Evolutionary conservation across 345 rosid species (phyloP), one percentile per base, ranked within the genome.

Genomic region (Litchi chinensis): DNA sequence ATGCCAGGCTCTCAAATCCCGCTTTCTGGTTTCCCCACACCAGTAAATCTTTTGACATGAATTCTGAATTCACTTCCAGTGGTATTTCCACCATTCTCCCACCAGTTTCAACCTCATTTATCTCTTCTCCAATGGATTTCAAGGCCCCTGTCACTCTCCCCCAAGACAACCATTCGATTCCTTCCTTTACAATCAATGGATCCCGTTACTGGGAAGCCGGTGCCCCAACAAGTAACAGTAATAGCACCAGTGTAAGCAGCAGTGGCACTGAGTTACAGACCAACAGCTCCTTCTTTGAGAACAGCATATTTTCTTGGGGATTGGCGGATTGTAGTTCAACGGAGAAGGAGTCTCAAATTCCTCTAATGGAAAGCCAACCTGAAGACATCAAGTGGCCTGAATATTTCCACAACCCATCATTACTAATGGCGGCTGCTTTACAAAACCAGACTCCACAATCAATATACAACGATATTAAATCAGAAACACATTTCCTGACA

Each of bases 391-490:
- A 77, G 73, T 86, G 86, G 91, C 74, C 86, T 4, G 93, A 91
- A 21, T 86, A 79, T 73, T 81, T 89, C 50, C 88, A 85, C 1
- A 89, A 79, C 78, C 87, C 91, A 5, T 79, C 91, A 15, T 77
- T 86, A 54, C 6, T 86, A 80, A 79, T 91, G 88, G 82, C 89
- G 19, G 83, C 90, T 39, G 85, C 90, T 75, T 80, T 92, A 56
- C 93, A 87, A 68, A 89, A 87, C 74, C 96, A 88, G 76, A 85
- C 86, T 70, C 88, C 86, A 50, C 90, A 87, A 41, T 85, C 91
- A 5, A 83, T 88, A 8, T 87, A 82, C 85, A 90, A 82, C 73
- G 94, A 88, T 60, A 87, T 92, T 52, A 95, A 91, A 87, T 85
- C 98, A 3, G 98, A 95, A 86, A 56, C 93, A 69, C 86, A 82